These are phyloP conservation scores for Orbilia javanica DNA, from an alignment of 2,329 filamentous ascomycete species.

Conservation along the genomic window DNA sequence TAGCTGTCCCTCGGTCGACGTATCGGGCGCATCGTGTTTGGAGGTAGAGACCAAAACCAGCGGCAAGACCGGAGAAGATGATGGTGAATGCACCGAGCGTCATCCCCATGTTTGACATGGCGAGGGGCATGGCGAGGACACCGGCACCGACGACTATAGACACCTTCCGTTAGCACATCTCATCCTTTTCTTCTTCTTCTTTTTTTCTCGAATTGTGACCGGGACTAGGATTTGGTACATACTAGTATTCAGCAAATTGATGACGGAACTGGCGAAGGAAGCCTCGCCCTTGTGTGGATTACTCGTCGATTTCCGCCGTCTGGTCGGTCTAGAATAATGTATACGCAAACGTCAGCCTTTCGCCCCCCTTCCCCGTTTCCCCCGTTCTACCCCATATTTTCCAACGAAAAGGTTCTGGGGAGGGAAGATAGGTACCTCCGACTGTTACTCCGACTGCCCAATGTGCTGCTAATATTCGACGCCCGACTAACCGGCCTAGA, in stretches of 20 bases:
- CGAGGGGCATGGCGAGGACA: conserved; percentile 93
- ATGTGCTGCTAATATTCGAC: conserved; percentile 36
- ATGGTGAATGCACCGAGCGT: conserved; percentile 85
- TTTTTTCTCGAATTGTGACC: no score
- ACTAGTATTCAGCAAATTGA: conserved; percentile 98
- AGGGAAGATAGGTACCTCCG: conserved; percentile 29
- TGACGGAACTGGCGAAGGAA: conserved; percentile 88
- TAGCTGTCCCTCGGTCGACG: conserved; percentile 86
- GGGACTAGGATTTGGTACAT: no score
- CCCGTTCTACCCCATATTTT: no score
- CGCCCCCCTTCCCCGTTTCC: no score
- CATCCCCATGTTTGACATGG: conserved; percentile 95
- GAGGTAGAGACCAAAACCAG: conserved; percentile 93
- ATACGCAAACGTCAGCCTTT: conserved; percentile 27
- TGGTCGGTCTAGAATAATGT: conserved; percentile 30
- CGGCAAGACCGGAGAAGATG: conserved; percentile 87
- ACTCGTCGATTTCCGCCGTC: conserved; percentile 52
- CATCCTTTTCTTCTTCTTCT: neutral
- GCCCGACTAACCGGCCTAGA: conserved; percentile 47
- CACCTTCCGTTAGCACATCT: neutral
- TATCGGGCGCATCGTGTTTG: conserved; percentile 94
- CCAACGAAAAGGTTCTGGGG: neutral
- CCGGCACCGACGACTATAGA: conserved; percentile 86
- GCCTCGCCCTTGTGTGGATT: conserved; percentile 75
- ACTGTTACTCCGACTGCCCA: conserved; percentile 53